Evolutionary conservation across 1,284 basidiomycete genomes (phyloP).

Genomic region (Apiotrichum gracile): DNA sequence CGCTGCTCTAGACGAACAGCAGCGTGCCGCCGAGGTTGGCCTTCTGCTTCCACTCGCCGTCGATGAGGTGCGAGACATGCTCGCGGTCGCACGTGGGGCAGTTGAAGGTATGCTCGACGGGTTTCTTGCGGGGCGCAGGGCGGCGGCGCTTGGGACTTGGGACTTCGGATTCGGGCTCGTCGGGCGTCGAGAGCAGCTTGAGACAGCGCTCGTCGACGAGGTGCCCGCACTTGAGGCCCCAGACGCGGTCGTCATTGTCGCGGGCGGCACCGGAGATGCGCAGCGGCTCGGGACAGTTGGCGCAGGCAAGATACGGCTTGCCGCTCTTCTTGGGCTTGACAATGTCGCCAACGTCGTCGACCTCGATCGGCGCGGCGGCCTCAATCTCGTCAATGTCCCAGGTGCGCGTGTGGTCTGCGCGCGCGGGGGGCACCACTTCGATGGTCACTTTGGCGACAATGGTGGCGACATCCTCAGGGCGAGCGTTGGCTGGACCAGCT

Average conservation of each 20-base stretch:
- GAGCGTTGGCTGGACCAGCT: constrained; percentile 9
- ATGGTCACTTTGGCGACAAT: constrained; percentile 21
- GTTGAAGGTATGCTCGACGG: constrained; percentile 24
- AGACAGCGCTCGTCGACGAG: constrained; percentile 44
- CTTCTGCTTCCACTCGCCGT: constrained; percentile 26
- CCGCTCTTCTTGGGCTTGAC: constrained; percentile 5
- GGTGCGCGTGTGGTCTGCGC: constrained; percentile 18
- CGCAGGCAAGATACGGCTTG: constrained; percentile 33
- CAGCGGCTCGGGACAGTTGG: constrained; percentile 34
- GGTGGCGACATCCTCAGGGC: constrained; percentile 14
- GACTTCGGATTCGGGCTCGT: background rate
- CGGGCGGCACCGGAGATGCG: constrained; percentile 30
- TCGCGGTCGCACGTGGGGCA: constrained; percentile 33
- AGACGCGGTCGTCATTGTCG: constrained; percentile 34
- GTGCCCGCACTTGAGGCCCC: constrained; percentile 45
- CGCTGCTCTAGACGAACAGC: no score
- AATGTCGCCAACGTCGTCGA: constrained; percentile 30
- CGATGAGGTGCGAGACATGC: constrained; percentile 24
- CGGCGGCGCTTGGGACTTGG: constrained; percentile 1
- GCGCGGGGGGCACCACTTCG: constrained; percentile 5
- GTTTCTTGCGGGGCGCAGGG: background rate
- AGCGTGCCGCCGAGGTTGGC: constrained; percentile 27
- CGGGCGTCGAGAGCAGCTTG: constrained; percentile 8
- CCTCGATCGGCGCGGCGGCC: constrained; percentile 4
- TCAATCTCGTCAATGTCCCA: constrained; percentile 26